Base-by-base conservation (phyloP, 768 basidiomycete species). In the Mycena venus region DNA sequence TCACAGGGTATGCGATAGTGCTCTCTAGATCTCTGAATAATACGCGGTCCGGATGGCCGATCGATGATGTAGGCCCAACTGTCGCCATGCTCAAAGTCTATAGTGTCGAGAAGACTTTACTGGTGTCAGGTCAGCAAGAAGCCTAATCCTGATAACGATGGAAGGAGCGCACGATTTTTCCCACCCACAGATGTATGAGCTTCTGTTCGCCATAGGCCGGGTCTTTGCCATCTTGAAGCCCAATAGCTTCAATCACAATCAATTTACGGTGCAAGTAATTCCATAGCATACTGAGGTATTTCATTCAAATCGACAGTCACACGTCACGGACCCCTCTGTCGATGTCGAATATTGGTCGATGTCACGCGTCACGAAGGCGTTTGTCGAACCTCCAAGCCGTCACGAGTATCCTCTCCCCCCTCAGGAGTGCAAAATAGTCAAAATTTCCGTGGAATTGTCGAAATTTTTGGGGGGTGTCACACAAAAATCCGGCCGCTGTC, bases 51-150 rank as follows among this genome's bases (percentile, higher is more conserved):
- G 14, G 59, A 32, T 1, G 61, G 68, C 8, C 8, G 7, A 1
- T 66, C 47, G 8, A 75, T 59, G 36, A 75, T 25, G 60, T 75
- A 75, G 9, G 59, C 59, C 27, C 64, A 51, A 1, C 19, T n/a
- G 4, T 56, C 65, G 0, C 63, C 63, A 10, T 27, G 23, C 14
- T 70, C 63, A 15, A 60, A 75, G 64, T 75, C 59, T 19, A 75
- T 61, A 3, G 74, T 65, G 34, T 63, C 29, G 17, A 73, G 40
- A 27, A 61, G 40, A 14, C 6, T 8, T 68, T 73, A 66, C 72
- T 73, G 49, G 10, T 5, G 9, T 4, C 25, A 42, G 34, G 49
- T 58, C 32, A 72, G 47, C 25, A 19, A 59, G 19, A 14, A 17
- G 4, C 47, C 6, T 15, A 23, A 47, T 36, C 17, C 9, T 12